Base-by-base conservation (phyloP, 2,329 filamentous ascomycete species). In the Xylariaceae sp. region DNA sequence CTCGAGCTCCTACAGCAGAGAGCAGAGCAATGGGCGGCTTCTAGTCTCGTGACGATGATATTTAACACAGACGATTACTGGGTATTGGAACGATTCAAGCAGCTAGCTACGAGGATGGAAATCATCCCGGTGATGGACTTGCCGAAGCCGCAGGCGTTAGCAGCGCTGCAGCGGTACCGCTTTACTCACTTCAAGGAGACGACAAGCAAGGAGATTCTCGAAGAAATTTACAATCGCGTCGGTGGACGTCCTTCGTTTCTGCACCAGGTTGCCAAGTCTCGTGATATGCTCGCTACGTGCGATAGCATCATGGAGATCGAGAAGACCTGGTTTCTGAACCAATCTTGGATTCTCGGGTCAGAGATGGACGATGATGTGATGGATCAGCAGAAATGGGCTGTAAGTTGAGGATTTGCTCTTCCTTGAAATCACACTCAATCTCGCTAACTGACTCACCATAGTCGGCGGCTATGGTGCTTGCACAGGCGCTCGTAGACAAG, bases 51-150 rank as follows among this genome's bases (percentile, higher is more conserved):
- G 29, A 97, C 94, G 1, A 82, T 90, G 77, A 85, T 99, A 32
- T 91, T 99, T 74, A 97, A 96, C 72, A 92, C 86, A 50, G 94
- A 99, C 71, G 94, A 97, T 68, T 99, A 96, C 72, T 99, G 94
- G 94, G 88, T 99, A 0, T 97, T 96, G 65, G 94, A 99, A 70
- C 83, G 92, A 13, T 75, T 99, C 49, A 96, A 96, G 76, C 86
- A 89, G 68, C 86, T 96, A 55, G 89, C 91, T 2, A 96, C 92
- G 1, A 84, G 94, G 43, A 95, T 99, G 89, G 92, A 96, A 67
- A 88, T 99, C 4, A 86, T 95, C 36, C 84, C 90, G 8, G 85
- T 99, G 40, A 80, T 82, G 4, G 94, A 99, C 70, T 76, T 99
- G 6, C 83, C 87, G 48, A 96, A 92, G 68, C 70, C 76, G 10